Base-by-base conservation (phyloP, 129 eudicot genomes). In the Gnaphalium uliginosum region DNA sequence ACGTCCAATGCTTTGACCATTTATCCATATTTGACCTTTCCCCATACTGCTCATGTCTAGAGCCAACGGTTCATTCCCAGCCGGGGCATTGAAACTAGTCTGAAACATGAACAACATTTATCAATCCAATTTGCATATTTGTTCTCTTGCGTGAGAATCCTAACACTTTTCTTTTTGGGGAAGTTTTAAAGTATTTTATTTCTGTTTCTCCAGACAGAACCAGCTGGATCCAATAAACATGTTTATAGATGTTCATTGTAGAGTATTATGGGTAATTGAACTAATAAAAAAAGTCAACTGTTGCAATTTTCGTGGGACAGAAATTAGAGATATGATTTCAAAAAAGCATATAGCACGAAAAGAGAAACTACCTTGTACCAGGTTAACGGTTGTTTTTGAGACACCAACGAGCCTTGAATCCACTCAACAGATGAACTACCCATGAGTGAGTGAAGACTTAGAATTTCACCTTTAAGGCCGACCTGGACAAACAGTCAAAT, bases 21-120 rank as follows among this genome's bases (percentile, higher is more conserved):
- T 95, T 74, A 95, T 84, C 99, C 99, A 95, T 46, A 89, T 81
- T 82, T 95, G 99, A 76, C 99, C 99, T 83, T 95, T 95, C 61
- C 97, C 92, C 99, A 95, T 95, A 68, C 84, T 88, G 74, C 85
- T 81, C 99, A 95, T 89, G 70, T 95, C 99, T 78, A 95, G 76
- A 75, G 99, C 99, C 84, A 95, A 85, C 23, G 97, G 99, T 76
- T 89, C 94, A 32, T 86, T 76, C 21, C 97, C 99, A 4, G 58
- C 66, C 35, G 99, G 97, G 51, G 96, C 90, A 83, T 84, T 89
- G 83, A 95, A 95, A 58, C 70, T 78, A 53, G 92, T 86, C 99
- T 95, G 85, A 72, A 79, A 76, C n/a, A 68, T 71, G 32, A 84
- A 6, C 15, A 68, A 68, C 24, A 74, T 46, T 18, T 5, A 17